Conservation (phyloP, 495 filamentous ascomycete species). For the Penicilliopsis zonata region DNA sequence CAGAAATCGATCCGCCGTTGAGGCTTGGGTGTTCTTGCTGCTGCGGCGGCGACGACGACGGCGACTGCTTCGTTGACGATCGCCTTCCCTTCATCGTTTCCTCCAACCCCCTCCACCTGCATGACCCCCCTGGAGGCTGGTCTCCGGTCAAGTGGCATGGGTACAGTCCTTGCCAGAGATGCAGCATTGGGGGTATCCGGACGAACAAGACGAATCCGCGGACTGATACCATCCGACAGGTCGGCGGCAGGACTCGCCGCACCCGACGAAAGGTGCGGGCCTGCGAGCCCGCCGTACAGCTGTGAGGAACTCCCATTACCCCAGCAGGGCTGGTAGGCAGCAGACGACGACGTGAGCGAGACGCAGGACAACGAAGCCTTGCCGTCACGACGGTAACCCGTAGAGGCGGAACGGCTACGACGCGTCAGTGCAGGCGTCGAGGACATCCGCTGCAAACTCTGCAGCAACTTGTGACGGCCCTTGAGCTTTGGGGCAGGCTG, state of each 20-base stretch:
- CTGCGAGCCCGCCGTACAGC: constrained; percentile 41
- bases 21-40: constrained; percentile 11
- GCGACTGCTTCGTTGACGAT: constrained; percentile 16
- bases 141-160: constrained; percentile 54
- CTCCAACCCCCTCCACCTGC: constrained; percentile 28
- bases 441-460: constrained; percentile 76
- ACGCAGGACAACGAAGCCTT: constrained; percentile 79
- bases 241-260: constrained; percentile 32
- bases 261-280: constrained; percentile 51
- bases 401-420: constrained; percentile 43
- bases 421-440: constrained; percentile 69
- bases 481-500: constrained; percentile 57
- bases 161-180: constrained; percentile 29
- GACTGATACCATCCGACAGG: constrained; percentile 25
- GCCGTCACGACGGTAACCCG: constrained; percentile 48
- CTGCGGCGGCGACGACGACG: constrained; percentile 8
- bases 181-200: constrained; percentile 17
- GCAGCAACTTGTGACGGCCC: constrained; percentile 61
- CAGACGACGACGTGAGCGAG: constrained; percentile 58
- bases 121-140: constrained; percentile 30
- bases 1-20: constrained; percentile 57
- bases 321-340: constrained; percentile 41
- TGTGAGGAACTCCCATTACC: constrained; percentile 46
- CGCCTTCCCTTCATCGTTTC: no score
- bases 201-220: constrained; percentile 39